Evolutionary conservation across 164 flowering plant species (phyloP), one percentile per base, ranked within the genome.

Genomic region (Buxus sempervirens): DNA sequence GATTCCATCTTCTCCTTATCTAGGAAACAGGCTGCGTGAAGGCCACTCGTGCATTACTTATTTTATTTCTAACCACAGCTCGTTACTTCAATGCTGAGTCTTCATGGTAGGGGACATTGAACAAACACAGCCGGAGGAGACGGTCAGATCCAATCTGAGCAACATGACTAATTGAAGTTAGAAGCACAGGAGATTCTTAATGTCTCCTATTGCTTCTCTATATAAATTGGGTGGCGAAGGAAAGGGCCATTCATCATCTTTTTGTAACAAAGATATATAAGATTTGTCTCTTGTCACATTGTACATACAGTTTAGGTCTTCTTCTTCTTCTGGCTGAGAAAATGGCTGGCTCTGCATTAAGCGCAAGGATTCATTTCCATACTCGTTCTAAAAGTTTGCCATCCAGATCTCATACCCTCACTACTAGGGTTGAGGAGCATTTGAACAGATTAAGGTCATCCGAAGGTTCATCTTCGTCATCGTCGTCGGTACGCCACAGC

Each of bases 301-400:
- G n/a, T n/a, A n/a, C n/a, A n/a, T n/a, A n/a, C n/a, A n/a, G n/a
- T n/a, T n/a, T n/a, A n/a, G n/a, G n/a, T n/a, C n/a, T n/a, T n/a
- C 36, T 51, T 23, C 22, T 24, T 23, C 32, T 23, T n/a, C 49
- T 58, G 4, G 36, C 7, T 4, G 54, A 49, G 15, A 4, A 15
- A 14, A 71, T 76, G 68, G 55, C 70, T 45, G 16, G 20, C 20
- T 67, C 57, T 60, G 13, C 41, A 22, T 22, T 42, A 23, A 20
- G 9, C 56, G 62, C 38, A 16, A 55, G 65, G 56, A 54, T 66
- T 45, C 53, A 61, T 16, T 67, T 15, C 51, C 74, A 66, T 48
- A 54, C 70, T 55, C 71, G 80, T 18, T 77, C 80, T 23, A 63
- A 48, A 56, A 73, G 80, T 48, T 66, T 73, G 54, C 76, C 76